These are phyloP conservation scores for Tulasnella sp. DNA, from an alignment of 768 basidiomycete genomes.

Conservation along the genomic window DNA sequence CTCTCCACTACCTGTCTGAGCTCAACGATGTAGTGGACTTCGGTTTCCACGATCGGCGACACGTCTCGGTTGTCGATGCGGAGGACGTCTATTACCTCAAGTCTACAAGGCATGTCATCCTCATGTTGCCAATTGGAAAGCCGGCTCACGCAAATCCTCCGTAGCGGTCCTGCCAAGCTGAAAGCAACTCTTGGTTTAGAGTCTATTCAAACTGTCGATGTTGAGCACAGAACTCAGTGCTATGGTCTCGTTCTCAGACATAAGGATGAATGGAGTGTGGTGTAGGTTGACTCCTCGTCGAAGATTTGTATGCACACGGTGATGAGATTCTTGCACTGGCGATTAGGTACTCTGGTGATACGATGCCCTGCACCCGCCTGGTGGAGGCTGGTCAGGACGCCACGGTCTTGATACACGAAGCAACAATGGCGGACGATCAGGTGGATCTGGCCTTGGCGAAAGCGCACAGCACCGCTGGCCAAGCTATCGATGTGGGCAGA, in stretches of 20 bases:
- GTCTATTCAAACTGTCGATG: conserved; percentile 62
- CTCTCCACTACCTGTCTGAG: conserved; percentile 69
- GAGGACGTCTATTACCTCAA: conserved; percentile 5
- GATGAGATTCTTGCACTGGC: neutral
- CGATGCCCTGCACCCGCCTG: conserved; percentile 66
- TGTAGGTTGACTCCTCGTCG: conserved; percentile 46
- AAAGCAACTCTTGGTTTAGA: conserved; percentile 48
- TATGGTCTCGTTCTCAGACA: conserved; percentile 70
- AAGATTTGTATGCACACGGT: neutral
- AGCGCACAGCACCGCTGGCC: conserved; percentile 84
- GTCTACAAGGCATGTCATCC: neutral
- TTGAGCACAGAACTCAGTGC: conserved; percentile 63
- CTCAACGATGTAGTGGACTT: conserved; percentile 65
- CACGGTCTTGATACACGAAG: conserved; percentile 89
- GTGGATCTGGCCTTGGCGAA: conserved; percentile 66
- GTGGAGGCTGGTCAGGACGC: conserved; percentile 59
- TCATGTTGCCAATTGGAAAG: neutral
- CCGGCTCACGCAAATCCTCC: neutral
- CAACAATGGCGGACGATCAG: conserved; percentile 85
- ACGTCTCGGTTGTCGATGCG: conserved; percentile 30
- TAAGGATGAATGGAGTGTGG: conserved; percentile 68
- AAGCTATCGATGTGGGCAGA: conserved; percentile 74
- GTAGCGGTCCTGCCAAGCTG: neutral
- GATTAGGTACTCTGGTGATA: conserved; percentile 86
- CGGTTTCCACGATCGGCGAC: conserved; percentile 45